A percentile compares a stretch with the other conserved stretches of the same genome.
phyloP scores from a whole-genome alignment of 495 filamentous ascomycete genomes.

The Penicillium dipodomyicola region DNA sequence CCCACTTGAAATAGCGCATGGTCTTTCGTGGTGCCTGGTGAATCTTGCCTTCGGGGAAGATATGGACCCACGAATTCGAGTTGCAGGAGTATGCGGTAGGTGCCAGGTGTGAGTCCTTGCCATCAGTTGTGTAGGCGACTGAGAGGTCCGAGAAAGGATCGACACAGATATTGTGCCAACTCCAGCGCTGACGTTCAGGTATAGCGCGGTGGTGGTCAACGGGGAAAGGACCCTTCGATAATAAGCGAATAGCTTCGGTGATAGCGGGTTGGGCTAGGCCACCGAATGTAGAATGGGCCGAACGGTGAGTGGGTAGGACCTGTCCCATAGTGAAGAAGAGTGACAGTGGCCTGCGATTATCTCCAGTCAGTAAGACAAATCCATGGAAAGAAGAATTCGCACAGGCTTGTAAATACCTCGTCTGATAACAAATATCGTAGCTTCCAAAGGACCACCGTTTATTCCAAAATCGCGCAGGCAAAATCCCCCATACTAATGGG shows the following conservation, averaged over 20 bases:
- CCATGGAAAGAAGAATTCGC: not conserved
- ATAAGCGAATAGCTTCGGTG: constrained; percentile 77
- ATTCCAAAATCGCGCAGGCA: constrained; percentile 72
- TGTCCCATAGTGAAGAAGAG: constrained; percentile 84
- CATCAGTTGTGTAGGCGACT: constrained; percentile 49
- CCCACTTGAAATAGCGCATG: constrained; percentile 98
- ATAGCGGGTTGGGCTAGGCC: constrained; percentile 89
- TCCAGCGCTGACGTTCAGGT: constrained; percentile 40
- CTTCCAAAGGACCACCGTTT: constrained; percentile 84
- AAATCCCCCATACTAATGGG: constrained; percentile 84
- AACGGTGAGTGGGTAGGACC: constrained; percentile 82
- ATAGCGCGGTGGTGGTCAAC: constrained; percentile 37
- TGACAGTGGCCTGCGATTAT: constrained; percentile 47
- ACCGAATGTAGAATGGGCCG: constrained; percentile 61
- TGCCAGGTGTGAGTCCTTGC: constrained; percentile 56
- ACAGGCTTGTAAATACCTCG: constrained; percentile 25
- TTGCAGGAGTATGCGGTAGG: constrained; percentile 59
- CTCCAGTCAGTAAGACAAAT: constrained; percentile 21
- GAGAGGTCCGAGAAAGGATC: constrained; percentile 49
- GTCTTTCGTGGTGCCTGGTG: constrained; percentile 78
- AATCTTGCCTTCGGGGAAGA: constrained; percentile 92
- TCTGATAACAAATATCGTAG: constrained; percentile 81
- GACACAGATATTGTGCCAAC: constrained; percentile 43
- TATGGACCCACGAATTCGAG: constrained; percentile 80
- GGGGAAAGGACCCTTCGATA: constrained; percentile 63